A percentile compares a stretch with the other conserved stretches of the same genome.
These are phyloP conservation scores for Plectranthus barbatus DNA, from an alignment of 257 asterid species.

Conservation along the genomic window DNA sequence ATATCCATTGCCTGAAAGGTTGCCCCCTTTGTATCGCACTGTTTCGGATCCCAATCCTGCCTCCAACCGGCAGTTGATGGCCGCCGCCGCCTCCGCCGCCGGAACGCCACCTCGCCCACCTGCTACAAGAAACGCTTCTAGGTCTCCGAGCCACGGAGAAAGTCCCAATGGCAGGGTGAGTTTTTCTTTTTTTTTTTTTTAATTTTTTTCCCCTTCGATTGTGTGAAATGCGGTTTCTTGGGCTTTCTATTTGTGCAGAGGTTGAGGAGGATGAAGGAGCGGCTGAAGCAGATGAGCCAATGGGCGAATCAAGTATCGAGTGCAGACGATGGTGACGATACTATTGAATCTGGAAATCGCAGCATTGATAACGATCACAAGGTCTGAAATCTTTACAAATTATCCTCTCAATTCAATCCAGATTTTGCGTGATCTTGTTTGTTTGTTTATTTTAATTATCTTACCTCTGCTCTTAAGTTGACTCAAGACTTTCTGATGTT, in stretches of 20 bases:
- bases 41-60: conserved; percentile 24
- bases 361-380: conserved; percentile 5
- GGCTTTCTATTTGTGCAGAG: conserved; percentile 20
- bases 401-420: not conserved
- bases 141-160: conserved; percentile 24
- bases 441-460: not conserved
- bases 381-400: conserved; percentile 14
- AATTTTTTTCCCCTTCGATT: not conserved
- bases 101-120: conserved; percentile 27
- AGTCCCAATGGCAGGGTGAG: conserved; percentile 27
- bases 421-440: not conserved
- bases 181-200: not conserved
- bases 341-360: not conserved
- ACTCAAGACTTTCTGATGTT: not conserved
- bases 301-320: conserved; percentile 29
- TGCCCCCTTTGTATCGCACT: conserved; percentile 12
- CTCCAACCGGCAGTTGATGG: not conserved
- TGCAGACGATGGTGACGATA: conserved; percentile 27
- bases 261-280: conserved; percentile 32
- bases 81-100: too few relatives aligned
- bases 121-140: conserved; percentile 1
- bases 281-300: conserved; percentile 30
- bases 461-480: not conserved
- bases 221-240: too few relatives aligned
- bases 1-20: not conserved